Base-by-base conservation (phyloP, 73 alveolate species). In the Tetrahymena elliotti region DNA sequence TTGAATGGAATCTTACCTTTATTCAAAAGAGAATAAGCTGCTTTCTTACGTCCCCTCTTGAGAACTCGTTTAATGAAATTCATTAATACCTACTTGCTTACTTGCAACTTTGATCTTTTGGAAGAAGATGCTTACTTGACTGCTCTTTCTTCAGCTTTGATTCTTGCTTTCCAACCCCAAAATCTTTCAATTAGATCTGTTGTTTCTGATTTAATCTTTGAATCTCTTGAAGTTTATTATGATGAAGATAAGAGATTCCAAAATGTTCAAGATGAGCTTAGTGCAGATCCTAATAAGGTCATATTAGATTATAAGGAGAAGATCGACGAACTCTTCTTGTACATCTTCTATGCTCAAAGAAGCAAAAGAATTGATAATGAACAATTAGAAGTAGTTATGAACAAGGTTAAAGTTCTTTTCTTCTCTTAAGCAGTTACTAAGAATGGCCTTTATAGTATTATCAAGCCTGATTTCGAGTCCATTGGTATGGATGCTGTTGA, bases 11-110 rank as follows among this genome's bases (percentile, higher is more conserved):
- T 94, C 27, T 41, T 94, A 24, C 96, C 96, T 20, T 39, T 94
- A 18, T 68, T 38, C n/a, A 24, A 93, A 24, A 93, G 93, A 34
- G 37, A 94, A 8, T 84, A 94, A 68, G 88, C 88, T 68, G 88
- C 88, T 31, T 68, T 68, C 93, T 84, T 94, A 33, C 93, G 93
- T 34, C 94, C 96, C 20, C 38, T 94, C 52, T 40, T 94, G 40
- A 94, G 96, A 94, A 83, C 96, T 40, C 92, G 96, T 22, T 83
- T 94, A 33, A 83, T 94, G 12, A 94, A 94, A 20, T 94, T 94
- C 54, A 34, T 94, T 22, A 83, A 83, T 53, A 94, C 96, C n/a
- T 94, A 83, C 52, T 83, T 94, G 96, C 94, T 94, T 5, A 41
- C 92, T 33, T 94, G 93, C 35, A 94, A 94, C 52, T 93, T 94